A percentile compares a stretch with the other conserved stretches of the same genome.
These are phyloP conservation scores for Rhododendron ovatum DNA, from an alignment of 148 eudicot species.

Conservation along the genomic window DNA sequence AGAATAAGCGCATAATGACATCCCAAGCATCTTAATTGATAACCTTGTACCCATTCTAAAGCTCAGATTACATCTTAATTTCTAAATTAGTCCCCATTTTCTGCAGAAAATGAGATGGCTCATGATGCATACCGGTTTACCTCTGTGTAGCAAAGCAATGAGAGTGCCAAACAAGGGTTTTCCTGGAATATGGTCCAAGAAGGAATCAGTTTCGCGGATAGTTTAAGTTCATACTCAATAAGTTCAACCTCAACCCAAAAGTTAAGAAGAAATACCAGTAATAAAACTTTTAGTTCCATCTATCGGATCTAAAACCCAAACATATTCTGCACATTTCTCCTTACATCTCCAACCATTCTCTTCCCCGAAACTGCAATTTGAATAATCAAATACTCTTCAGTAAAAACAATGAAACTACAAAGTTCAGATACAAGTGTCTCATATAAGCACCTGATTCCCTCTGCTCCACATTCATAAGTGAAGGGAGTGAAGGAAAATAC, in stretches of 20 bases:
- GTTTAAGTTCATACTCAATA: neutral
- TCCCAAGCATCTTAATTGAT: neutral
- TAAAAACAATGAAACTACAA: neutral
- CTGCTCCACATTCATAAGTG: neutral
- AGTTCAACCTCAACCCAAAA: neutral
- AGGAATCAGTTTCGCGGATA: neutral
- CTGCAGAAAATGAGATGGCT: neutral
- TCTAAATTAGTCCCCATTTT: neutral
- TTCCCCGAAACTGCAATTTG: constrained; percentile 80
- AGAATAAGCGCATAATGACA: neutral
- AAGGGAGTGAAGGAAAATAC: neutral
- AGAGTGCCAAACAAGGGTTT: constrained; percentile 95
- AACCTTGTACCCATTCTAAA: neutral
- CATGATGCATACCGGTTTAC: constrained; percentile 83
- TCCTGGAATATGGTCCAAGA: constrained; percentile 37
- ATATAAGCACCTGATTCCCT: neutral
- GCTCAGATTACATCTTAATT: neutral
- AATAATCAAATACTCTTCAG: neutral
- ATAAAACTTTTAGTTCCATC: constrained; percentile 99
- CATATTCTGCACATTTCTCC: constrained; percentile 73
- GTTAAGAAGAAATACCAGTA: constrained; percentile 48
- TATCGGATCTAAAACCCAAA: constrained; percentile 97
- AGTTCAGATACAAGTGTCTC: neutral
- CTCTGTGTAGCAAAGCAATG: constrained; percentile 75
- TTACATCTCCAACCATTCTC: constrained; percentile 94